Base-by-base conservation (phyloP, 2,329 filamentous ascomycete species). In the Nigrospora osmanthi region DNA sequence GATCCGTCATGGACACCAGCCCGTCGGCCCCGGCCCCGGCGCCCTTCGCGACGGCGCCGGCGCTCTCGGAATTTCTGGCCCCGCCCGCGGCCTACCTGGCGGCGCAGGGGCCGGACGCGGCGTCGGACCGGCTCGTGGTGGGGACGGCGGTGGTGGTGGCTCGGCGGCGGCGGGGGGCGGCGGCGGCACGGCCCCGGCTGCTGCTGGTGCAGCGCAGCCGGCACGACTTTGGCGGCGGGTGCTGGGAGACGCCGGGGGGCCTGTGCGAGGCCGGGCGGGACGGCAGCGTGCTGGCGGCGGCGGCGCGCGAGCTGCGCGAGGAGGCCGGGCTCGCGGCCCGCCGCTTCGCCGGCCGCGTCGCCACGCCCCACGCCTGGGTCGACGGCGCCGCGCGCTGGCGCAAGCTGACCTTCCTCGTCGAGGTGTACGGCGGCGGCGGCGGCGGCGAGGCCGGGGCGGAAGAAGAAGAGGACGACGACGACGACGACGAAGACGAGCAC, bases 181-280 rank as follows among this genome's bases (percentile, higher is more conserved):
- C 19, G 19, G 19, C 19, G 19, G 19, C 19, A 6, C 4, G 4
- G 19, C 19, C 19, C 4, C 19, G 19, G 19, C 19, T 74, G 39
- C 67, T 75, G 2, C 65, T 76, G 16, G 52, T 75, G 11, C 71
- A 72, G 53, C 69, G 72, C 53, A 66, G 69, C 28, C 49, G 62
- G 6, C 57, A 64, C 50, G 71, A 74, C 56, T 68, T 58, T 44
- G 65, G 68, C 58, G 71, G 72, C 3, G 55, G 65, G 45, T 56
- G 51, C 4, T 76, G 73, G 73, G 73, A 77, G 47, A 49, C 65
- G 1, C 72, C 73, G 1, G 73, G 73, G 17, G 73, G 73, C n/a
- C 67, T 60, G 1, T 66, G 66, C 35, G 73, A 76, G 6, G 19
- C 19, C 41, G 42, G 54, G 0, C 55, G 58, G 1, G 72, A 76